Evolutionary conservation across 192 early-diverging fungal species (phyloP).

Genomic region (Chytriomyces sp.): DNA sequence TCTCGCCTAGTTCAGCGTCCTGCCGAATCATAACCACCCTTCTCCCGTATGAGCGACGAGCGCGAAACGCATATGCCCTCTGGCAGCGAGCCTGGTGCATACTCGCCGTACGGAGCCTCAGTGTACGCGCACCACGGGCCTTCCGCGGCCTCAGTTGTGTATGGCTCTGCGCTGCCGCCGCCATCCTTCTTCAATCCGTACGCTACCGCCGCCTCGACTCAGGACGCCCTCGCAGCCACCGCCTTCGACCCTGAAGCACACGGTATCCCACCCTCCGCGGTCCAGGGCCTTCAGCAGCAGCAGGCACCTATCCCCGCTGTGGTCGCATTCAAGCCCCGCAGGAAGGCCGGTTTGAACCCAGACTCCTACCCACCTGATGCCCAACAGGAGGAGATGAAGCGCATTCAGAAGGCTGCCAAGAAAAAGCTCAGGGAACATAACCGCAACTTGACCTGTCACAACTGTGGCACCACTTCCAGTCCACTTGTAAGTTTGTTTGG

Average conservation of each 20-base stretch:
- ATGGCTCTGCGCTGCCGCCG: too few relatives aligned
- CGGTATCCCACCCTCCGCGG: not conserved
- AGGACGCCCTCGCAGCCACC: not conserved
- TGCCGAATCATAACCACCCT: too few relatives aligned
- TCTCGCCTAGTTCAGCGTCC: too few relatives aligned
- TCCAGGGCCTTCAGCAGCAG: not conserved
- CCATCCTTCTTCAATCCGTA: too few relatives aligned
- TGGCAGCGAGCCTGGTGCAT: too few relatives aligned
- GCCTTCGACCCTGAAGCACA: not conserved
- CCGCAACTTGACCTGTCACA: conserved; percentile 55
- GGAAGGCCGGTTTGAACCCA: not conserved
- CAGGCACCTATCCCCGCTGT: too few relatives aligned
- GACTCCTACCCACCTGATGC: not conserved
- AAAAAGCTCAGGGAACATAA: conserved; percentile 1
- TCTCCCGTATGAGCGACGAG: too few relatives aligned
- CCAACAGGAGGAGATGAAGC: not conserved
- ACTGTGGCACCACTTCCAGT: conserved; percentile 69
- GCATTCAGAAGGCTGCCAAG: not conserved
- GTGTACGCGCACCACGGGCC: too few relatives aligned
- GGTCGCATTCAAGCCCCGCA: not conserved
- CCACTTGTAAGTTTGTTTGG: too few relatives aligned
- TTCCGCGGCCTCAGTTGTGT: too few relatives aligned
- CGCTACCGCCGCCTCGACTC: not conserved
- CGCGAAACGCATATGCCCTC: too few relatives aligned
- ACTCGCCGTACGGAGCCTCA: too few relatives aligned